Percentiles rank a stretch among this genome's conserved stretches.
Conservation (phyloP, 371 early-diverging fungal genomes). For the Syncephalastrum monosporum region DNA sequence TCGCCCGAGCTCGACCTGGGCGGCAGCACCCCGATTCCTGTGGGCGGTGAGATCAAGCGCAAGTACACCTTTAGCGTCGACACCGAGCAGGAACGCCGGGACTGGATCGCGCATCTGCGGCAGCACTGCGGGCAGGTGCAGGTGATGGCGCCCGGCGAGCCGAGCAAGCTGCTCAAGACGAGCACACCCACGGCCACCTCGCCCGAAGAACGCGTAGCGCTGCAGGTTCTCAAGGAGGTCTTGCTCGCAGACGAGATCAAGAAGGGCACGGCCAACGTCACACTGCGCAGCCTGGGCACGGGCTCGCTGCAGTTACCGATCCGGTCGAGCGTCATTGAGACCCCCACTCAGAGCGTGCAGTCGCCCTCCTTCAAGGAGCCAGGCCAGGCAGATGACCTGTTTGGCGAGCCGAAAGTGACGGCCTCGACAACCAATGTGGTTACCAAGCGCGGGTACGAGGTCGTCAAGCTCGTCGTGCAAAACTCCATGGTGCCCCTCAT, state of each 20-base stretch:
- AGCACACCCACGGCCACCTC: background rate
- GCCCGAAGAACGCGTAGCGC: constrained; percentile 44
- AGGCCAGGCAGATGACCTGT: constrained; percentile 24
- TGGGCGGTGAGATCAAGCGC: constrained; percentile 32
- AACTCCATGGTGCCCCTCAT: constrained; percentile 60
- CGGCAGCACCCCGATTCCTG: constrained; percentile 2
- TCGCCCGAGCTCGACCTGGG: background rate
- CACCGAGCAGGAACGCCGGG: constrained; percentile 44
- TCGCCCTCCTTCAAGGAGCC: constrained; percentile 18
- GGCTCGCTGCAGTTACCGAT: constrained; percentile 5
- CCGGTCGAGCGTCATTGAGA: constrained; percentile 12
- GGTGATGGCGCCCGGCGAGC: constrained; percentile 27
- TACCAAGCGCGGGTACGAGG: constrained; percentile 53
- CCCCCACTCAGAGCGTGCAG: background rate
- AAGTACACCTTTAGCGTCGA: constrained; percentile 60
- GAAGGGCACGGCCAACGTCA: constrained; percentile 25
- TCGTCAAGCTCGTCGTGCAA: constrained; percentile 58
- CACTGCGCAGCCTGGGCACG: constrained; percentile 16
- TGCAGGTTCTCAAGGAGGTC: constrained; percentile 58
- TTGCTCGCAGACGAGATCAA: constrained; percentile 56
- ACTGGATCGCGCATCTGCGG: constrained; percentile 46
- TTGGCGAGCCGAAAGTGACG: constrained; percentile 7
- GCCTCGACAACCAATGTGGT: constrained; percentile 42
- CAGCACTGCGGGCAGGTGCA: constrained; percentile 33
- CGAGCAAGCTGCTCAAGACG: constrained; percentile 11